Base-by-base conservation (phyloP, 2,329 filamentous ascomycete species). In the Aspergillus sp. region DNA sequence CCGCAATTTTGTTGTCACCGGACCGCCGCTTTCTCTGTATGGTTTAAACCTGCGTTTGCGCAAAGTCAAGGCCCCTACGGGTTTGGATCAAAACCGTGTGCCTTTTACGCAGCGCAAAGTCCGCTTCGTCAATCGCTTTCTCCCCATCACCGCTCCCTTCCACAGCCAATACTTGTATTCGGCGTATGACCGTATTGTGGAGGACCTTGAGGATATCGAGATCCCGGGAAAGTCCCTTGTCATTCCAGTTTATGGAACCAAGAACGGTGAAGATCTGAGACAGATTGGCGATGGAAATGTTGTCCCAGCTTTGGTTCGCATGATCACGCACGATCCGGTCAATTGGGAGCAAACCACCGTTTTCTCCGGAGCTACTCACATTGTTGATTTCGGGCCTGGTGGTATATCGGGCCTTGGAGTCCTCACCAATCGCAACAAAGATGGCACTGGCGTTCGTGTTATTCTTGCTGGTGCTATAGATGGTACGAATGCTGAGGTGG, bases 361-460 rank as follows among this genome's bases (percentile, higher is more conserved):
- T 43, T 97, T 98, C 75, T 84, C 88, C 4, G 78, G 82, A 19
- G 93, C 93, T 13, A 96, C 91, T 4, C 93, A 98, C 65, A 88
- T 98, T 44, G 74, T 98, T 41, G 93, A 98, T 71, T 97, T 98
- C 58, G 93, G 94, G 37, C 93, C 93, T 19, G 93, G 93, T 60
- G 94, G 93, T 50, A 93, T 97, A 52, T 98, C 93, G 26, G 94
- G 94, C 52, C 83, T 98, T 19, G 94, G 93, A 61, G 88, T 95
- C 37, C 76, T 98, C 51, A 98, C 93, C 45, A 97, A 95, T 77
- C 88, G 93, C 59, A 98, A 97, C 79, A 98, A 98, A 76, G 94
- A 98, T 67, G 93, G 93, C 51, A 97, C 90, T 45, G 93, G 93
- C 59, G 93, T 98, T 31, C 89, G 91, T 48, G 90, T 98, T 53